Evolutionary conservation across 2,329 filamentous ascomycete species (phyloP).

Genomic region (Thermoascus crustaceus): DNA sequence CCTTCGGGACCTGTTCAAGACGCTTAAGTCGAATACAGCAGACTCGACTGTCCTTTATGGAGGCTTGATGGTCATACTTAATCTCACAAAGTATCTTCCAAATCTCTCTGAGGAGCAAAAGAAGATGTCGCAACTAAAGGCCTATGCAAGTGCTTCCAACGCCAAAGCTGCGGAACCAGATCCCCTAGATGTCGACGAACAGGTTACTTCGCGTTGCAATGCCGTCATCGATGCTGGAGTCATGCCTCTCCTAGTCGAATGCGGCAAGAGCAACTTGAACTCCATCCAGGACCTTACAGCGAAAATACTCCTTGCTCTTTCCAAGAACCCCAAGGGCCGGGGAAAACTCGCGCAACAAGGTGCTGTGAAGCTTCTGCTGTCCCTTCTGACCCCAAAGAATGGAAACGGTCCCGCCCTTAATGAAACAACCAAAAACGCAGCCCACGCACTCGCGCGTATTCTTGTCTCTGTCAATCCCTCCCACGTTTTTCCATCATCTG

Average conservation of each 20-base stretch:
- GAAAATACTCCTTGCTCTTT: slow-evolving; percentile 68
- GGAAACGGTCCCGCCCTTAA: slow-evolving; percentile 33
- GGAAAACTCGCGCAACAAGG: slow-evolving; percentile 85
- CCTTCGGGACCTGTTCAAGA: slow-evolving; percentile 57
- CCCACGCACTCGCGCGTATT: slow-evolving; percentile 74
- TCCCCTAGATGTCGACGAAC: slow-evolving; percentile 65
- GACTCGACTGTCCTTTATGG: slow-evolving; percentile 73
- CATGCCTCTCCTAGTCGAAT: slow-evolving; percentile 66
- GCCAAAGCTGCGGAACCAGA: slow-evolving; percentile 50
- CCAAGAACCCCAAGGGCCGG: slow-evolving; percentile 64
- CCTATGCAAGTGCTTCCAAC: slow-evolving; percentile 81
- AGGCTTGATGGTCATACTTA: slow-evolving; percentile 73
- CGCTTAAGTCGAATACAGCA: slow-evolving; percentile 41
- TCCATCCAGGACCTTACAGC: slow-evolving; percentile 63
- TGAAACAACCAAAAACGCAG: slow-evolving; percentile 50
- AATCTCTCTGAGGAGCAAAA: slow-evolving; percentile 80
- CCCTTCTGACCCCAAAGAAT: slow-evolving; percentile 46
- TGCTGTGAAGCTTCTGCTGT: slow-evolving; percentile 75
- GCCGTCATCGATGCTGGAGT: slow-evolving; percentile 70
- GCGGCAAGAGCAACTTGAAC: slow-evolving; percentile 62
- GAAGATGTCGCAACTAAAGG: slow-evolving; percentile 83
- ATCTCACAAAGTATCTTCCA: slow-evolving; percentile 75
- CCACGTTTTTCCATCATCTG: slow-evolving; percentile 74
- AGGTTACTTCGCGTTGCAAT: slow-evolving; percentile 67
- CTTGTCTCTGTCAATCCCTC: slow-evolving; percentile 78